A percentile compares a stretch with the other conserved stretches of the same genome.
These are phyloP conservation scores for Cyberlindnera japonica DNA, from an alignment of 805 yeast species.

Conservation along the genomic window DNA sequence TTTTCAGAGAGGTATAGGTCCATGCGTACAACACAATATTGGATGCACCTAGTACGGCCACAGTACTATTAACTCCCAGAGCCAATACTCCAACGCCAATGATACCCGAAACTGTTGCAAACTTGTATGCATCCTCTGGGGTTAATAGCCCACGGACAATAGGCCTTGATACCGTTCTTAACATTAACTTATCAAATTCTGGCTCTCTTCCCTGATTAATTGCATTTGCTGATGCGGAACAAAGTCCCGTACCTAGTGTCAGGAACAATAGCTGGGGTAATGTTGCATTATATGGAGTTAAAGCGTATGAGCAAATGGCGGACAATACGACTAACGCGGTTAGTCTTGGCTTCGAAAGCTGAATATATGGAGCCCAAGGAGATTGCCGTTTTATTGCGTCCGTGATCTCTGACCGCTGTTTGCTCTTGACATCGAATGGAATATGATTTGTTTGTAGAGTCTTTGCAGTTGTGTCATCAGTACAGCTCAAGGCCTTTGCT, in stretches of 20 bases:
- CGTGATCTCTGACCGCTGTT: conserved; percentile 18
- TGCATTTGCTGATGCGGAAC: conserved; percentile 94
- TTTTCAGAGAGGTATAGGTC: conserved; percentile 85
- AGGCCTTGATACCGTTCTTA: conserved; percentile 83
- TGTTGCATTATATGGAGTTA: conserved; percentile 81
- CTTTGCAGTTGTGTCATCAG: conserved; percentile 12
- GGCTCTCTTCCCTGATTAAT: conserved; percentile 98
- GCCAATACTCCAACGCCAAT: conserved; percentile 67
- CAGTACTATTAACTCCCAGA: conserved; percentile 82
- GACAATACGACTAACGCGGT: conserved; percentile 86
- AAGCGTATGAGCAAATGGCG: conserved; percentile 89
- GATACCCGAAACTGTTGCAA: conserved; percentile 73
- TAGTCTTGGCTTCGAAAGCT: conserved; percentile 85
- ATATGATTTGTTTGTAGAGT: conserved; percentile 28
- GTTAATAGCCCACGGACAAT: conserved; percentile 80
- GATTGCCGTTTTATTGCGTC: conserved; percentile 22
- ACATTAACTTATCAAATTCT: conserved; percentile 80
- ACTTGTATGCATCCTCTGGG: conserved; percentile 71
- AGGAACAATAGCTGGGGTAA: conserved; percentile 65
- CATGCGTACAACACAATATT: conserved; percentile 86
- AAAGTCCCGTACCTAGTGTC: conserved; percentile 79
- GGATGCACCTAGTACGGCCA: conserved; percentile 72
- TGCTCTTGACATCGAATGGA: conserved; percentile 58
- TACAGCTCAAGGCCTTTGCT: conserved; percentile 27
- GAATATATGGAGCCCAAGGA: conserved; percentile 57